phyloP scores from a whole-genome alignment of 306 rosid species.

The Sindora glabra region DNA sequence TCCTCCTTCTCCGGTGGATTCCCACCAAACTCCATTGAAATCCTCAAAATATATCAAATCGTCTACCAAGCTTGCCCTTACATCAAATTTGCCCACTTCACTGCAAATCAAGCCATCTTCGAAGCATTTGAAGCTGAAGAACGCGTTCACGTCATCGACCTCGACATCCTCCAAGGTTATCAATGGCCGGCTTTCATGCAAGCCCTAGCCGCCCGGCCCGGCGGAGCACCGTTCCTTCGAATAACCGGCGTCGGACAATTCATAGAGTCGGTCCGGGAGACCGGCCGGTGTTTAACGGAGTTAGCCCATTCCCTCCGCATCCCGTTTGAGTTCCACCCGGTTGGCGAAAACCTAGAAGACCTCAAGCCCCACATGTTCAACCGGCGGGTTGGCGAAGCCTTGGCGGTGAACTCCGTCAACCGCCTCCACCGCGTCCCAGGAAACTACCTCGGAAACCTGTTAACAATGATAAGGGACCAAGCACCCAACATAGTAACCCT shows the following conservation, averaged over 20 bases:
- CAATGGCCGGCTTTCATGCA: constrained; percentile 98
- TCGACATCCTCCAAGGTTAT: constrained; percentile 80
- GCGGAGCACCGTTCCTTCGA: constrained; percentile 52
- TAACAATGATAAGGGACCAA: constrained; percentile 71
- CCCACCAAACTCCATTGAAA: constrained; percentile 63
- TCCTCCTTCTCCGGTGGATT: constrained; percentile 30
- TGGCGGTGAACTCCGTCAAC: constrained; percentile 71
- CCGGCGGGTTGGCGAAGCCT: constrained; percentile 71
- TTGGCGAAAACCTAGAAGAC: constrained; percentile 63
- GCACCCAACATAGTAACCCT: constrained; percentile 74
- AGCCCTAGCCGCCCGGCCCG: constrained; percentile 66
- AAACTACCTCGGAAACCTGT: constrained; percentile 38
- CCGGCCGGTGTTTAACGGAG: constrained; percentile 60
- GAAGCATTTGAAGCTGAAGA: constrained; percentile 84
- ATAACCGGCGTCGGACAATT: constrained; percentile 57
- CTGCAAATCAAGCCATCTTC: constrained; percentile 85
- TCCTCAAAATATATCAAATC: constrained; percentile 78
- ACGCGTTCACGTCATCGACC: constrained; percentile 80
- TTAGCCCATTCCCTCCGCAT: constrained; percentile 70
- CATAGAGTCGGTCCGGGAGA: constrained; percentile 46
- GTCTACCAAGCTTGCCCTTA: constrained; percentile 95
- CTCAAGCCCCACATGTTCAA: constrained; percentile 76
- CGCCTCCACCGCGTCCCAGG: constrained; percentile 68
- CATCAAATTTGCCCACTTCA: constrained; percentile 82
- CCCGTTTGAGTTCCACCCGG: constrained; percentile 79